Percentiles rank a stretch among this genome's conserved stretches.
Conservation (phyloP, 1,284 basidiomycete genomes). For the Sphagnurus paluster region DNA sequence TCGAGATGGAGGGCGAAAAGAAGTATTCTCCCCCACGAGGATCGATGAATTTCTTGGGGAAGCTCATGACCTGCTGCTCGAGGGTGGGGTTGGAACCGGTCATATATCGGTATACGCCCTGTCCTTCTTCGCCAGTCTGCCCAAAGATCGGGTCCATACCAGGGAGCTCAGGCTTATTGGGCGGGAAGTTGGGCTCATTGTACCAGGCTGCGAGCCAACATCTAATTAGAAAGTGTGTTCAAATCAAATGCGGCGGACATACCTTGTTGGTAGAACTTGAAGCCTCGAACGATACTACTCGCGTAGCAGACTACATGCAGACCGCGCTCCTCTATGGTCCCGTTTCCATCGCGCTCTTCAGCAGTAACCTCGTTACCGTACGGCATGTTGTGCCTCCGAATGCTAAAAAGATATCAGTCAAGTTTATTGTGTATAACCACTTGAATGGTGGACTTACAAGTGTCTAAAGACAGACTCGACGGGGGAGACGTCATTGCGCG, state of each 20-base stretch:
- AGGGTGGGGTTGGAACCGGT: slow-evolving; percentile 15
- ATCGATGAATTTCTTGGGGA: slow-evolving; percentile 20
- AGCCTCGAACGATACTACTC: slow-evolving; percentile 20
- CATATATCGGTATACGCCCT: slow-evolving; percentile 15
- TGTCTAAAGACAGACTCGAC: slow-evolving; percentile 13
- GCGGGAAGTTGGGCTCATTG: slow-evolving; percentile 14
- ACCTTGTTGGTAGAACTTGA: slow-evolving; percentile 18
- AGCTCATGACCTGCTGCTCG: slow-evolving; percentile 13
- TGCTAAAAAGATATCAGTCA: neutral
- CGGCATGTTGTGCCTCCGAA: slow-evolving; percentile 17
- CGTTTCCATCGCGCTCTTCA: slow-evolving; percentile 1
- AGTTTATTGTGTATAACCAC: neutral
- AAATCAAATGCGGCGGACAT: neutral
- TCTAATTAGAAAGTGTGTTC: neutral
- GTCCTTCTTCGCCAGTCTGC: slow-evolving; percentile 18
- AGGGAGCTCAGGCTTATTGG: slow-evolving; percentile 14
- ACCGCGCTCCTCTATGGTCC: slow-evolving; percentile 15
- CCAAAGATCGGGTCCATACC: slow-evolving; percentile 24
- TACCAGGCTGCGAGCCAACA: slow-evolving; percentile 5
- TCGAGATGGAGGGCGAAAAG: slow-evolving; percentile 24
- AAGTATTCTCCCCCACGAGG: slow-evolving; percentile 26
- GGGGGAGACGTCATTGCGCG: slow-evolving; percentile 17
- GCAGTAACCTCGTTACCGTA: slow-evolving; percentile 18
- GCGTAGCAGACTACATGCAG: slow-evolving; percentile 19
- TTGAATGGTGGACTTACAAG: slow-evolving; percentile 6